Conservation (phyloP, 164 flowering plant genomes). For the Chloranthus sessilifolius region DNA sequence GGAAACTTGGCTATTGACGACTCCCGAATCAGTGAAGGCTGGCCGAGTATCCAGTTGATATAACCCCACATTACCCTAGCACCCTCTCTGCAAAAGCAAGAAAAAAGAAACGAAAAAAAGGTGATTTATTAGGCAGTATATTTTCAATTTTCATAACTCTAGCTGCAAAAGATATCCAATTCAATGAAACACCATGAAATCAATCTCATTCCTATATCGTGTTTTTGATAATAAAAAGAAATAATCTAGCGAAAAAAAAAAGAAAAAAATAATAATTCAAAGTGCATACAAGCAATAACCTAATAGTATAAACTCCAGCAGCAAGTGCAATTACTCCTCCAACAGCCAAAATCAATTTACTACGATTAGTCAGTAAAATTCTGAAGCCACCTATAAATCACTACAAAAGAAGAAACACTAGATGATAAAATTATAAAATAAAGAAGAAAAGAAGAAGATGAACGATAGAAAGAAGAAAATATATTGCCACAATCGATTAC, state of each 20-base stretch:
- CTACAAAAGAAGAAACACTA: no score
- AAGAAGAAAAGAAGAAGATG: no score
- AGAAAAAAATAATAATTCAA: no score
- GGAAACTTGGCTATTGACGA: slow-evolving; percentile 78
- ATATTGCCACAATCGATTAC: no score
- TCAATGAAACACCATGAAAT: slow-evolving; percentile 3
- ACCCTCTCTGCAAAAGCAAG: slow-evolving; percentile 69
- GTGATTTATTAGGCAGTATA: slow-evolving; percentile 1
- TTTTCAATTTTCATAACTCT: neutral
- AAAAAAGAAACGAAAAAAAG: neutral
- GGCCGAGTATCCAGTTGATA: slow-evolving; percentile 86
- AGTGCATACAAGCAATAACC: slow-evolving; percentile 51
- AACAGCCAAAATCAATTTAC: slow-evolving; percentile 73
- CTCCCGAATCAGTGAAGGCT: slow-evolving; percentile 93
- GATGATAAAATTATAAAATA: no score
- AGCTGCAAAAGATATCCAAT: no score
- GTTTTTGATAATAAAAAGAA: neutral
- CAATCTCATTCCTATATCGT: neutral
- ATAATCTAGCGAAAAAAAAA: neutral
- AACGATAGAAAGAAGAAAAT: no score
- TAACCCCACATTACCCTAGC: slow-evolving; percentile 95
- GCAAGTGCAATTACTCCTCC: slow-evolving; percentile 98
- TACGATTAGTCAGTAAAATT: slow-evolving; percentile 66
- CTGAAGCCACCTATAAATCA: slow-evolving; percentile 78
- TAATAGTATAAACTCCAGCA: slow-evolving; percentile 93